Evolutionary conservation across 192 early-diverging fungal genomes (phyloP).

Genomic region (Backusella australiensis): DNA sequence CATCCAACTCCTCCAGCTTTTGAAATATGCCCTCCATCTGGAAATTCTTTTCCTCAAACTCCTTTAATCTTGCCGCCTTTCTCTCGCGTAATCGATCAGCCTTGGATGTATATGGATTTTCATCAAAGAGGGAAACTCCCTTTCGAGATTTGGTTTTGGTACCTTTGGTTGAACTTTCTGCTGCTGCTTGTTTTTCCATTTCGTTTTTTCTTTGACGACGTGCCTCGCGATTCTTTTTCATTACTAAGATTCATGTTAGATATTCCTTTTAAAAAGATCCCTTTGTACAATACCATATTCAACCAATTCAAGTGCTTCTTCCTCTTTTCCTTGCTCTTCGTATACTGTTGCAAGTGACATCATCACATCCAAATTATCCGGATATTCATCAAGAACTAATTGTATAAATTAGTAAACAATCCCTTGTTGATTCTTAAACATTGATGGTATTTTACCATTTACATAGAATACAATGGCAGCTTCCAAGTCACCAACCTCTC

Average conservation of each 20-base stretch:
- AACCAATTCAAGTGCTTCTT: conserved; percentile 47
- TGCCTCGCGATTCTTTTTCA: conserved; percentile 15
- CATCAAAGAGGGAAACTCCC: conserved; percentile 24
- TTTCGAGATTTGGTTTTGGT: conserved; percentile 1
- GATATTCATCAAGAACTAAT: conserved; percentile 56
- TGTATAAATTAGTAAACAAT: background rate
- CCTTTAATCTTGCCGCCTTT: background rate
- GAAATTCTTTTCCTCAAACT: conserved; percentile 9
- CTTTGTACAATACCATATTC: conserved; percentile 38
- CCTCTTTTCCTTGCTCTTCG: conserved; percentile 64
- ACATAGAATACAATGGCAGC: conserved; percentile 58
- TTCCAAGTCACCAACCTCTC: conserved; percentile 60
- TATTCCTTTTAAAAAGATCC: too few relatives aligned
- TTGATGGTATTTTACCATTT: conserved; percentile 36
- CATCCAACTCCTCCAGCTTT: conserved; percentile 7
- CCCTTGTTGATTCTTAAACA: background rate
- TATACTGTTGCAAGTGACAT: conserved; percentile 70
- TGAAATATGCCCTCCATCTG: background rate
- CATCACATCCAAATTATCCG: conserved; percentile 62
- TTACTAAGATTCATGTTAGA: background rate
- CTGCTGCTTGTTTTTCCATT: background rate
- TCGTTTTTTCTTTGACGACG: conserved; percentile 5
- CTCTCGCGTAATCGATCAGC: background rate
- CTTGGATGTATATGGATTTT: background rate
- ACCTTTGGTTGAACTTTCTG: background rate